Evolutionary conservation across 495 filamentous ascomycete species (phyloP), one percentile per base, ranked within the genome.

Genomic region (Lepraria neglecta): DNA sequence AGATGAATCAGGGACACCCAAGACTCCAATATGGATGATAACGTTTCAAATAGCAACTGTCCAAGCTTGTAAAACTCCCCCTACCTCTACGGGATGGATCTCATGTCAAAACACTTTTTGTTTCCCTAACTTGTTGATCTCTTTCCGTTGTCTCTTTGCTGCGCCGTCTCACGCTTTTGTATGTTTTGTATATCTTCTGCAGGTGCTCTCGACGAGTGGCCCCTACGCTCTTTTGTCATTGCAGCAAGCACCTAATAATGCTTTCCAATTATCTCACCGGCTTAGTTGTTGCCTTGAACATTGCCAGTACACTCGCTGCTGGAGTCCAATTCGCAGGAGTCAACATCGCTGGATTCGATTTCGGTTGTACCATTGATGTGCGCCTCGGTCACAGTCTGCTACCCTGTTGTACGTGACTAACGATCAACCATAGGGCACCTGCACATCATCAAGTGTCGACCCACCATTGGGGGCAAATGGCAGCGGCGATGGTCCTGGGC

Each of bases 321-420:
- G 60, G 46, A 30, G 67, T 73, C 14, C 27, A 67, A 11, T 76
- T 68, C 58, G 72, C 63, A 21, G 75, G 75, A 24, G 71, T 77
- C 43, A 77, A 77, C 60, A 74, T 77, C 50, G 73, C 74, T 31
- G 75, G 75, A 28, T 77, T 76, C 51, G 67, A 69, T 56, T 69
- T 69, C 59, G 67, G 67, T 46, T 65, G 62, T 51, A 35, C 0
- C 31, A 67, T 50, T 43, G 57, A 65, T 51, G 67, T 69, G 51
- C 33, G 56, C 30, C 10, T 50, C 15, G 56, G 27, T 33, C 6
- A 3, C 28, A 1, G 15, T 54, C 9, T 31, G 42, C 60, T 50
- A 24, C 1, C 45, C 3, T 53, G 11, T 7, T 5, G 5, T 52
- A 17, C 35, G 1, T 30, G 21, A 62, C 50, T 60, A 4, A 56